Evolutionary conservation across 2,329 filamentous ascomycete species (phyloP).

Genomic region (Pyrenochaeta sp.): DNA sequence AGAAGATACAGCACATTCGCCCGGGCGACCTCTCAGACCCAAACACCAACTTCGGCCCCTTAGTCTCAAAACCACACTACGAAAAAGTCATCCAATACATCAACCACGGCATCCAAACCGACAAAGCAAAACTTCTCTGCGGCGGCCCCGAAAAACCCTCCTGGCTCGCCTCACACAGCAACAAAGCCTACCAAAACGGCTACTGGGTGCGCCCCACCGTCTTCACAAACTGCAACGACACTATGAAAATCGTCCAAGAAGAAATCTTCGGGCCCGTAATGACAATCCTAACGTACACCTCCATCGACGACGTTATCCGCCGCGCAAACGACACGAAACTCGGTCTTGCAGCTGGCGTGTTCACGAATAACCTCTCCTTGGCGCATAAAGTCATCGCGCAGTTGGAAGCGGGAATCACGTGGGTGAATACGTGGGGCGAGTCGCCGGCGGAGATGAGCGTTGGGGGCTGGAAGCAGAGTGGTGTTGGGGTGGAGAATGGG

Average conservation of each 20-base stretch:
- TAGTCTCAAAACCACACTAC: constrained; percentile 77
- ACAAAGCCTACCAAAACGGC: constrained; percentile 61
- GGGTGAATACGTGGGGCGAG: constrained; percentile 96
- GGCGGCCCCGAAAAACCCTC: constrained; percentile 71
- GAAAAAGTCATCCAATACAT: constrained; percentile 84
- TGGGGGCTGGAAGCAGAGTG: constrained; percentile 91
- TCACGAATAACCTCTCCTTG: constrained; percentile 76
- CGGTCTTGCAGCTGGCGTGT: constrained; percentile 84
- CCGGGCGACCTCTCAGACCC: constrained; percentile 76
- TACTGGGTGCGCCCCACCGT: constrained; percentile 87
- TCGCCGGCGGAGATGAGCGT: constrained; percentile 91
- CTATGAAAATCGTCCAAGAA: constrained; percentile 80
- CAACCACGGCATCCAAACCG: constrained; percentile 73
- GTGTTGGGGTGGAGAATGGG: constrained; percentile 87
- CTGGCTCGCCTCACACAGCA: constrained; percentile 55
- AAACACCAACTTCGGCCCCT: constrained; percentile 81
- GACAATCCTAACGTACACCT: constrained; percentile 77
- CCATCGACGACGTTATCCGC: constrained; percentile 71
- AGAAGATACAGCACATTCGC: constrained; percentile 75
- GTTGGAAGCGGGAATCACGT: constrained; percentile 85
- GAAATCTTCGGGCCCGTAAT: constrained; percentile 93
- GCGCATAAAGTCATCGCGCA: constrained; percentile 76
- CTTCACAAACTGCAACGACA: constrained; percentile 85
- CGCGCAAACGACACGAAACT: constrained; percentile 81
- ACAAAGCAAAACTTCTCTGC: constrained; percentile 76